phyloP scores from a whole-genome alignment of 1,139 yeast species.

The Magnusiomyces tetraspermus region DNA sequence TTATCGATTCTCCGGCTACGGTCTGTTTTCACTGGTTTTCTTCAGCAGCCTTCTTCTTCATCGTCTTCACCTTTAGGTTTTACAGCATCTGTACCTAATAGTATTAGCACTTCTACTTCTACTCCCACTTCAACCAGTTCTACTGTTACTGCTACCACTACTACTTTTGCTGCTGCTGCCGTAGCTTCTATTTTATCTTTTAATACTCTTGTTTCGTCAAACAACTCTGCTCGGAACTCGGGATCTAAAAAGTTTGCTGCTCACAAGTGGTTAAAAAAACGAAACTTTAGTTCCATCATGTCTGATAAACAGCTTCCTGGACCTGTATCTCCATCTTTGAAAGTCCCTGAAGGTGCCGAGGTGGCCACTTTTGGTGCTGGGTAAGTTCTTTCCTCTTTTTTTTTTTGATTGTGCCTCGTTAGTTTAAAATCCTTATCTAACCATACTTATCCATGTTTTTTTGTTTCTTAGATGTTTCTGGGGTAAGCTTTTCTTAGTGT shows the following conservation, averaged over 20 bases:
- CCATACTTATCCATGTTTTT: no score
- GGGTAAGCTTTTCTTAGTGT: not conserved
- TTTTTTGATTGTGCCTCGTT: no score
- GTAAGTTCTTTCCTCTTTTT: not conserved
- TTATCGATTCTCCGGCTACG: not conserved
- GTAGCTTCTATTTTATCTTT: not conserved
- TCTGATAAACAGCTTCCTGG: not conserved
- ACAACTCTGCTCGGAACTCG: not conserved
- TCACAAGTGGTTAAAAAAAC: not conserved
- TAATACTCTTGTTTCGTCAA: not conserved
- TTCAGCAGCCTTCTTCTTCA: no score
- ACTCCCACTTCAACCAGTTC: no score
- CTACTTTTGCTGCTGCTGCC: not conserved
- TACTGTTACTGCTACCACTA: not conserved
- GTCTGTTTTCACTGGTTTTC: not conserved
- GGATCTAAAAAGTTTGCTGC: not conserved
- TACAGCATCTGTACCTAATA: no score
- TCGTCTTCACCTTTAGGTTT: no score
- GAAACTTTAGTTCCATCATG: not conserved
- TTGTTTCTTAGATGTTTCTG: not conserved
- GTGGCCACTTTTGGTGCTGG: constrained; percentile 5
- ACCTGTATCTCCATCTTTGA: not conserved
- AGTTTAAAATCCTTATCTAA: no score
- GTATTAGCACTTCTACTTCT: no score
- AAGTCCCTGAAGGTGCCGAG: constrained; percentile 2